These are phyloP conservation scores for Isoetes taiwanensis DNA, from an alignment of 75 land plant species.

Conservation along the genomic window DNA sequence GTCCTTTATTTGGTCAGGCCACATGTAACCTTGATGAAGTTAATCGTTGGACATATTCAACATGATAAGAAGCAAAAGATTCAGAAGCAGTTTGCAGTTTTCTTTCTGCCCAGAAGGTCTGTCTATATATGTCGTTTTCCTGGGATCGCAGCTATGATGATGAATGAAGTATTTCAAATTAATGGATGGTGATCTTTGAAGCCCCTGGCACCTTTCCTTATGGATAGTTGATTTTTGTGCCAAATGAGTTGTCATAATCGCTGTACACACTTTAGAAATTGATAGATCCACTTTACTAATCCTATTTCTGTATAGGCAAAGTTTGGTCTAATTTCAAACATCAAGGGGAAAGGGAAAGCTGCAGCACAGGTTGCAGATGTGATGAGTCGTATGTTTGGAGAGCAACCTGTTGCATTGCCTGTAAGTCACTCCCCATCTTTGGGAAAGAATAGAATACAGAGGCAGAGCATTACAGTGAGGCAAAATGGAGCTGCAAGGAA, in stretches of 20 bases:
- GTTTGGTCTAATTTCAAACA: slow-evolving; percentile 83
- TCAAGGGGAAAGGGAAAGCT: slow-evolving; percentile 89
- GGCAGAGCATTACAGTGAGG: background rate
- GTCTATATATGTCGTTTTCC: slow-evolving; percentile 21
- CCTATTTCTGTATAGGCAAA: slow-evolving; percentile 21
- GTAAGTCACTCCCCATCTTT: slow-evolving; percentile 2
- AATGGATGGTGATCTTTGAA: too few species aligned
- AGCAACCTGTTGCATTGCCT: slow-evolving; percentile 46
- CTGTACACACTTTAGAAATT: too few species aligned
- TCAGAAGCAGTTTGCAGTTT: slow-evolving; percentile 61
- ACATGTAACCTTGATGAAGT: slow-evolving; percentile 52
- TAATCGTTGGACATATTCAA: slow-evolving; percentile 55
- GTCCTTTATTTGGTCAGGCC: slow-evolving; percentile 63
- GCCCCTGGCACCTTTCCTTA: too few species aligned
- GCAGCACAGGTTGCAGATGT: slow-evolving; percentile 68
- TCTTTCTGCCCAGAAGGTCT: slow-evolving; percentile 82
- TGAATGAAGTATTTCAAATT: too few species aligned
- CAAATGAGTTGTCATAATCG: too few species aligned
- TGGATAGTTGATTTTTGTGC: too few species aligned
- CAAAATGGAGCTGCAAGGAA: background rate
- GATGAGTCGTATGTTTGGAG: slow-evolving; percentile 58
- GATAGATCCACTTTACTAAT: background rate
- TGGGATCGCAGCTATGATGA: too few species aligned
- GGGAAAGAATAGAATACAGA: background rate
- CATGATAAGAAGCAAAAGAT: slow-evolving; percentile 49